Evolutionary conservation across 495 filamentous ascomycete species (phyloP).

Genomic region (Cercophora scortea): DNA sequence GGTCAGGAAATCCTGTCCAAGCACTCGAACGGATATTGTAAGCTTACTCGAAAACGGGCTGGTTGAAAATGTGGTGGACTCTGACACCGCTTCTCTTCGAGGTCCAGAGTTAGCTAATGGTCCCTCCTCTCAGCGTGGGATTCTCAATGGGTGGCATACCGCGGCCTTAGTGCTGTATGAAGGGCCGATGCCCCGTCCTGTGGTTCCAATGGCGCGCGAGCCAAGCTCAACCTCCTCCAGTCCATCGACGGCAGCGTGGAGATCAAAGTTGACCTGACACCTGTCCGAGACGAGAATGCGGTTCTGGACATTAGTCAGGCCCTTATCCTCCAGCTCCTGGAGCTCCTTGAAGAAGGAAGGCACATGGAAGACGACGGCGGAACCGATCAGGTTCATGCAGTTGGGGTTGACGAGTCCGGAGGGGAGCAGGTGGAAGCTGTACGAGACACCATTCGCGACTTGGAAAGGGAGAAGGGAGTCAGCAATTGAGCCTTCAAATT

Average conservation of each 20-base stretch:
- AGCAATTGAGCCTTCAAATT: background rate
- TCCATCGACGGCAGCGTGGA: conserved; percentile 76
- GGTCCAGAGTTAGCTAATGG: background rate
- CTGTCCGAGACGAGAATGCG: conserved; percentile 76
- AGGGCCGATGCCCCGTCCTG: conserved; percentile 64
- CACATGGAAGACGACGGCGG: conserved; percentile 77
- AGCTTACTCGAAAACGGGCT: conserved; percentile 51
- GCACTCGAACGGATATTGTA: no score
- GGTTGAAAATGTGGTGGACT: conserved; percentile 67
- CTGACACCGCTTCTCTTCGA: conserved; percentile 56
- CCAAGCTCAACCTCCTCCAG: conserved; percentile 73
- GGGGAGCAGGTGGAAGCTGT: conserved; percentile 56
- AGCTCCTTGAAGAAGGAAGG: conserved; percentile 77
- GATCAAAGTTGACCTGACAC: conserved; percentile 75
- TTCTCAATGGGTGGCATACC: conserved; percentile 1
- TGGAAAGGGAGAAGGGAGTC: conserved; percentile 3
- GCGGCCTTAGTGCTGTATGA: conserved; percentile 76
- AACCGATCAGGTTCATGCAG: conserved; percentile 78
- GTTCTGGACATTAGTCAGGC: conserved; percentile 52
- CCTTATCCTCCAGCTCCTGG: conserved; percentile 60
- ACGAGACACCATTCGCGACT: conserved; percentile 30
- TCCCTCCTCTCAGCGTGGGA: no score
- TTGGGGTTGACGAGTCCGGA: conserved; percentile 68
- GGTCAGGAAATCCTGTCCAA: no score
- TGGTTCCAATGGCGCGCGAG: conserved; percentile 47